Evolutionary conservation across 2,329 filamentous ascomycete genomes (phyloP).

Genomic region (Torrubiellomyces zombiae): DNA sequence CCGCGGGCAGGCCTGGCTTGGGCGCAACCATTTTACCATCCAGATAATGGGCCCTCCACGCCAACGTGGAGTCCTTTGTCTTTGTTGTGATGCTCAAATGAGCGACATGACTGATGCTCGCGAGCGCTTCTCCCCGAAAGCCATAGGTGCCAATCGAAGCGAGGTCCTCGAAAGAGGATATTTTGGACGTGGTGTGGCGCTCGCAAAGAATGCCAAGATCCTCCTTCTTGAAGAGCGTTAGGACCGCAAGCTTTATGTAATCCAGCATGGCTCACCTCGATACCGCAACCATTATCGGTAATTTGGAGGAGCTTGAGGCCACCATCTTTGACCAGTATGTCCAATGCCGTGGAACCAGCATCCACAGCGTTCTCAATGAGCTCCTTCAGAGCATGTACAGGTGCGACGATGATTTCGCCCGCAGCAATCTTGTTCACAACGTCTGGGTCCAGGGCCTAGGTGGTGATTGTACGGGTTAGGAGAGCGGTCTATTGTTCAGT

Average conservation of each 20-base stretch:
- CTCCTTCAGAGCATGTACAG: constrained; percentile 90
- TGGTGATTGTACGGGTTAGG: neutral
- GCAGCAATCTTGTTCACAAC: constrained; percentile 98
- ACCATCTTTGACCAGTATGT: constrained; percentile 86
- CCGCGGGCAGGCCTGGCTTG: constrained; percentile 74
- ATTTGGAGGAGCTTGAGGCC: constrained; percentile 92
- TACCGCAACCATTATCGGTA: constrained; percentile 91
- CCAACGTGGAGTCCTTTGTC: constrained; percentile 71
- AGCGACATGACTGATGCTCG: constrained; percentile 96
- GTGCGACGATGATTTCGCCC: constrained; percentile 94
- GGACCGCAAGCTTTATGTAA: neutral
- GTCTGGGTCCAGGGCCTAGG: constrained; percentile 67
- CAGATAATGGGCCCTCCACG: constrained; percentile 79
- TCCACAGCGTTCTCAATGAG: constrained; percentile 95
- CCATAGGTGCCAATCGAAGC: constrained; percentile 85
- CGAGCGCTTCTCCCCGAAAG: constrained; percentile 91
- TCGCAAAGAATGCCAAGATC: constrained; percentile 87
- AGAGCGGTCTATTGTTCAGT: neutral
- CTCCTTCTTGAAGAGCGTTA: constrained; percentile 46
- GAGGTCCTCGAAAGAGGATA: constrained; percentile 85
- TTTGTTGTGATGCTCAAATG: constrained; percentile 91
- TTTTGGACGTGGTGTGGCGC: constrained; percentile 90
- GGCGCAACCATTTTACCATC: constrained; percentile 65
- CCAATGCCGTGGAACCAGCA: constrained; percentile 81
- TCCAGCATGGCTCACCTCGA: constrained; percentile 45